A percentile compares a stretch with the other conserved stretches of the same genome.
These are phyloP conservation scores for Fraxinus xanthoxyloides DNA, from an alignment of 305 asterid genomes.

Conservation along the genomic window DNA sequence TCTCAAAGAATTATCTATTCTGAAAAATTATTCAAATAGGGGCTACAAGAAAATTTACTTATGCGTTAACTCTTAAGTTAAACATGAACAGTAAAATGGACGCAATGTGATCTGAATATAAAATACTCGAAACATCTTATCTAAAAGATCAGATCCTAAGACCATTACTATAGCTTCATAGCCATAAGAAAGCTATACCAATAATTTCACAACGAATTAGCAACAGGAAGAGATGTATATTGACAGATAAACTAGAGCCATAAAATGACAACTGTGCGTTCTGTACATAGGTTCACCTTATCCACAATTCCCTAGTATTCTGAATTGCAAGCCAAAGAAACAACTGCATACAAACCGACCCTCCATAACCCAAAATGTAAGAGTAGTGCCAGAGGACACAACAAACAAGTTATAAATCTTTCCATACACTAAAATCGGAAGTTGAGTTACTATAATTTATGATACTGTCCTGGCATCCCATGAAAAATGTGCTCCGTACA, in stretches of 20 bases:
- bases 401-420: slow-evolving; percentile 48
- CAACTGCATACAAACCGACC: background rate
- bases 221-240: slow-evolving; percentile 12
- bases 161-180: background rate
- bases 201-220: slow-evolving; percentile 10
- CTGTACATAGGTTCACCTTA: slow-evolving; percentile 23
- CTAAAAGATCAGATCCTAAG: background rate
- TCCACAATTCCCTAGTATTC: slow-evolving; percentile 13
- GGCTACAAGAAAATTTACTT: background rate
- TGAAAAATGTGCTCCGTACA: slow-evolving; percentile 46
- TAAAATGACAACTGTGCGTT: slow-evolving; percentile 18
- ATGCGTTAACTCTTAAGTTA: background rate
- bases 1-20: background rate
- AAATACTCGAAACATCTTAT: background rate
- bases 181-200: background rate
- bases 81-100: too few species aligned
- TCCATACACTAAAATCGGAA: slow-evolving; percentile 76
- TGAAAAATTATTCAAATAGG: background rate
- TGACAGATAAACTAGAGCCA: slow-evolving; percentile 16
- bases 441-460: slow-evolving; percentile 47
- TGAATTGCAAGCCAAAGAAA: slow-evolving; percentile 16
- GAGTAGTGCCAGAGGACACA: background rate
- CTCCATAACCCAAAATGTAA: background rate
- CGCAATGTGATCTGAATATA: background rate
- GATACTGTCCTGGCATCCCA: slow-evolving; percentile 80